Evolutionary conservation across 768 basidiomycete genomes (phyloP), one percentile per base, ranked within the genome.

Genomic region (Cubamyces sp.): DNA sequence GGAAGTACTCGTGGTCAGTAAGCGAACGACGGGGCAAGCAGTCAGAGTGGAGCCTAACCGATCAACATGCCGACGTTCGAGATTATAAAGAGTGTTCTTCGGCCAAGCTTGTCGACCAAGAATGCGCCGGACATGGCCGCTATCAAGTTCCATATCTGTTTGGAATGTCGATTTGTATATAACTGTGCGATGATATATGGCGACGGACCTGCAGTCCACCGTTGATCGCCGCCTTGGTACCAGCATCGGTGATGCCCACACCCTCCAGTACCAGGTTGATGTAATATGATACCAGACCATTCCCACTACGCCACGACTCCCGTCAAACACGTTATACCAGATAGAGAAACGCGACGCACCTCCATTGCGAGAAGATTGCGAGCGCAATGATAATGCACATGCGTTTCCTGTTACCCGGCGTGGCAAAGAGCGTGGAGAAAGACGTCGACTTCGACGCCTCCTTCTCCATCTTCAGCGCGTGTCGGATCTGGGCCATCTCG

Each of bases 251-350:
- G 60, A 91, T 82, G 0, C 88, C 88, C 18, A 91, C 82, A 42
- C 85, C 82, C 46, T 85, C 81, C 45, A 92, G 73, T 3, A 91
- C 82, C 16, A 87, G 74, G 64, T 87, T 84, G 65, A 92, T 88
- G 69, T 91, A 92, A 72, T 87, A 90, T 1, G 87, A 87, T 1
- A 90, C 83, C 34, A 90, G 74, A 16, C 87, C 88, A 55, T 88
- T 89, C 1, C 87, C 87, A 53, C 86, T 85, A 57, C 37, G 14
- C 25, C 9, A 7, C 15, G 18, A 14, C 16, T 25, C 2, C 25
- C n/a, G 25, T 26, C 25, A 14, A 8, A 19, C 7, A 40, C 3
- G 19, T 4, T 18, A 39, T 28, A 7, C 12, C 19, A 30, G 25
- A 49, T 19, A 7, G 12, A 14, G n/a, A 19, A 6, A n/a, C 26